These are phyloP conservation scores for Corrigiola litoralis DNA, from an alignment of 179 eudicot species.

Conservation along the genomic window DNA sequence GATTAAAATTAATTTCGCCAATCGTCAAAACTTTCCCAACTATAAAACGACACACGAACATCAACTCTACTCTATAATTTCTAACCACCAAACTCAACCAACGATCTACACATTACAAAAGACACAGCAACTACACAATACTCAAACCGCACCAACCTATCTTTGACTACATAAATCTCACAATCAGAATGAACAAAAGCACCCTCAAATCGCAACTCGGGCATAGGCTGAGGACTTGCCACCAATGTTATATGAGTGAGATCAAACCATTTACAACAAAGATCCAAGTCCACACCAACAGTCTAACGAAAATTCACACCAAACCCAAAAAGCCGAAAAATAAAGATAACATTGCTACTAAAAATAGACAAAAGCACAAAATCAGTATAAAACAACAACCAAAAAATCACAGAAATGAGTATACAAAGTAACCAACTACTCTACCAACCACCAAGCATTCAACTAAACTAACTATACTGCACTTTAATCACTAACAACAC, in stretches of 20 bases:
- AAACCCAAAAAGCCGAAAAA: background rate
- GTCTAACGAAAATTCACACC: constrained; percentile 1
- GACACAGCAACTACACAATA: background rate
- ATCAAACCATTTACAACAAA: background rate
- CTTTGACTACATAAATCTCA: background rate
- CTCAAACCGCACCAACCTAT: background rate
- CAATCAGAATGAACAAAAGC: background rate
- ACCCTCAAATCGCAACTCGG: too few species aligned
- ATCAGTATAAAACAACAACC: constrained; percentile 16
- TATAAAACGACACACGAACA: too few species aligned
- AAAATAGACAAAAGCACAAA: background rate
- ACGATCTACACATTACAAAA: background rate
- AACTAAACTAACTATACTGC: background rate
- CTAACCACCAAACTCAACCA: background rate
- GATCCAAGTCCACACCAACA: constrained; percentile 5
- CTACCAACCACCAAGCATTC: constrained; percentile 1
- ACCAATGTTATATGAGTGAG: background rate
- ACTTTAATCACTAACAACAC: background rate
- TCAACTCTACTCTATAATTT: background rate
- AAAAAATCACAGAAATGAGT: background rate
- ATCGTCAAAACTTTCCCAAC: too few species aligned
- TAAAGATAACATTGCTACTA: background rate
- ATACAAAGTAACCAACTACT: too few species aligned
- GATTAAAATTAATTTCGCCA: too few species aligned
- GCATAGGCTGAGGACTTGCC: too few species aligned